A percentile compares a stretch with the other conserved stretches of the same genome.
Conservation (phyloP, 768 basidiomycete genomes). For the Phlegmacium glaucopus region DNA sequence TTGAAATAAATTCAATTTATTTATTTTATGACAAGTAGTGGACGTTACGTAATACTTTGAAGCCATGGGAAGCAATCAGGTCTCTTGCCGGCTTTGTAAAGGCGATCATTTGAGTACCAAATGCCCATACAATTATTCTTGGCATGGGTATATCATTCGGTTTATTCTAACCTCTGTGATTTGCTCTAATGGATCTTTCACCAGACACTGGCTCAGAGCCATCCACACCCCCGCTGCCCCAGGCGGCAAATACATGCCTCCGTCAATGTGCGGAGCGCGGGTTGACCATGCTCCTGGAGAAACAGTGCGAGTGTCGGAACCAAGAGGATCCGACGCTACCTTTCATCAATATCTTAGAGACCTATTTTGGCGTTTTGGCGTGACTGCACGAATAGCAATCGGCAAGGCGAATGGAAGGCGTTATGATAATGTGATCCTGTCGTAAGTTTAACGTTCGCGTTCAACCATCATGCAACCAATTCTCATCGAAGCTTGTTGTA, state of each 20-base stretch:
- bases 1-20: background rate
- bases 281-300: slow-evolving; percentile 70
- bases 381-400: slow-evolving; percentile 84
- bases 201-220: slow-evolving; percentile 30
- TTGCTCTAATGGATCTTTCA: no score
- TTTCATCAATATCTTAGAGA: slow-evolving; percentile 96
- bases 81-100: slow-evolving; percentile 88
- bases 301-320: slow-evolving; percentile 60
- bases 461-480: background rate
- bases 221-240: slow-evolving; percentile 36
- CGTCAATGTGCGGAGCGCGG: slow-evolving; percentile 74
- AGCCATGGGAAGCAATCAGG: slow-evolving; percentile 80
- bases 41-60: slow-evolving; percentile 64
- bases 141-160: slow-evolving; percentile 49
- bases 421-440: slow-evolving; percentile 85
- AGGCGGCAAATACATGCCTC: slow-evolving; percentile 88
- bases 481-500: background rate
- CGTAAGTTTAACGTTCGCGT: slow-evolving; percentile 35
- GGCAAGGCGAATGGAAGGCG: slow-evolving; percentile 89
- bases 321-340: slow-evolving; percentile 95
- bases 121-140: slow-evolving; percentile 96
- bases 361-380: slow-evolving; percentile 82
- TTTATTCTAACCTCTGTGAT: background rate
- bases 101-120: slow-evolving; percentile 98
- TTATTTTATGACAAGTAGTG: slow-evolving; percentile 36